Evolutionary conservation across 345 rosid species (phyloP).

Genomic region (Rhodamnia rubescens): DNA sequence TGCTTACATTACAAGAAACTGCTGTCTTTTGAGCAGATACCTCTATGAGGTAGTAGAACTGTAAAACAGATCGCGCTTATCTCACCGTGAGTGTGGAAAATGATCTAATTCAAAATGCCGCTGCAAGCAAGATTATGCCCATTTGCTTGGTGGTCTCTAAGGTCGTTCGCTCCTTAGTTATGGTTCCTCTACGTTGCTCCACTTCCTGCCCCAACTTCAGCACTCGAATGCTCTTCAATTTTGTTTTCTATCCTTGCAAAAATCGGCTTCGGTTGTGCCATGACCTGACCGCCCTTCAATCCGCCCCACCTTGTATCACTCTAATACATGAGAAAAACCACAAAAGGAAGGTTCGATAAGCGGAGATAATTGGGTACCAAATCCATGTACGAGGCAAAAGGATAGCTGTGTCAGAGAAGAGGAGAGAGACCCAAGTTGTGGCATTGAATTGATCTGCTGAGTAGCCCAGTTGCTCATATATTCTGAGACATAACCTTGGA

Average conservation of each 20-base stretch:
- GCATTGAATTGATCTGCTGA: constrained; percentile 41
- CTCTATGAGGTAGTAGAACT: not conserved
- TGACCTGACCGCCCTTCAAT: constrained; percentile 67
- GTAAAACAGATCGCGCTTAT: not conserved
- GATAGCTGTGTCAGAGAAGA: not conserved
- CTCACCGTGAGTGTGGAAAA: not conserved
- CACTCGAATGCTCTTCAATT: constrained; percentile 9
- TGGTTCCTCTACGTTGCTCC: not conserved
- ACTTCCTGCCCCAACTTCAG: not conserved
- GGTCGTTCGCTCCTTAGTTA: not conserved
- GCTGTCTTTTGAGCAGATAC: not conserved
- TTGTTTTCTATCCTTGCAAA: constrained; percentile 63
- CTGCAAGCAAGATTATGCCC: not conserved
- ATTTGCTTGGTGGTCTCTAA: not conserved
- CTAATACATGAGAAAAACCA: constrained; percentile 19
- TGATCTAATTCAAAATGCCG: not conserved
- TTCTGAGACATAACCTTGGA: constrained; percentile 57
- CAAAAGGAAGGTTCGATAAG: not conserved
- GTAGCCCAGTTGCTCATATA: constrained; percentile 83
- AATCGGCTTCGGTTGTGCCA: constrained; percentile 79
- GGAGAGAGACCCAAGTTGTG: constrained; percentile 50
- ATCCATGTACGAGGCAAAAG: not conserved
- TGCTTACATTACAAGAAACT: not conserved
- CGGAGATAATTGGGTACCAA: not conserved
- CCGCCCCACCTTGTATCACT: constrained; percentile 83